Evolutionary conservation across 2,329 filamentous ascomycete species (phyloP).

Genomic region (Ambrosiella cleistominuta): DNA sequence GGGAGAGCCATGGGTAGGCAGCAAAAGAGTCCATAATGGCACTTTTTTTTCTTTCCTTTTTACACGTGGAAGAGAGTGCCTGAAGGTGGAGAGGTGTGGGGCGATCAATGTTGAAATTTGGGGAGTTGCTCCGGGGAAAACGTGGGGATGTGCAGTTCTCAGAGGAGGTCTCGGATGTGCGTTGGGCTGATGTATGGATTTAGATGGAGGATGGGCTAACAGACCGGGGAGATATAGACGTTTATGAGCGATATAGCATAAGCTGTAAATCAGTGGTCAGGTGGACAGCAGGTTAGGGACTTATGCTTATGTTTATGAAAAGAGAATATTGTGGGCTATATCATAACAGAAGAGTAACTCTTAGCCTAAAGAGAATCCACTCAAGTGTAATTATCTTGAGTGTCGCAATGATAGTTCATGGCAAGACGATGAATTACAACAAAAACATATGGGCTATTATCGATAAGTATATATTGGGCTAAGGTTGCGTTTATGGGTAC

Average conservation of each 20-base stretch:
- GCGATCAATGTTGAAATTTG: not conserved
- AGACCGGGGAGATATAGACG: not conserved
- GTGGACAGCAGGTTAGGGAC: not conserved
- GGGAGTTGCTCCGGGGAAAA: too few species aligned
- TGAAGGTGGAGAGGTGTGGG: too few species aligned
- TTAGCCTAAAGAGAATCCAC: too few species aligned
- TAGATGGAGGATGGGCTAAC: not conserved
- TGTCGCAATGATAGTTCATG: not conserved
- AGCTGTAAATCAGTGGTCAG: not conserved
- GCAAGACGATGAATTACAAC: not conserved
- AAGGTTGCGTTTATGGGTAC: too few species aligned
- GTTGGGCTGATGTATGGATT: not conserved
- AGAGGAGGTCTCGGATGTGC: too few species aligned
- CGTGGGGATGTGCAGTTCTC: too few species aligned
- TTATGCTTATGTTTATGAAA: not conserved
- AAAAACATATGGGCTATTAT: not conserved
- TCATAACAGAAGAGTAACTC: not conserved
- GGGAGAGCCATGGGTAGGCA: constrained; percentile 42
- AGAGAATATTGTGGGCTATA: not conserved
- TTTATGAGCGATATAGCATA: not conserved
- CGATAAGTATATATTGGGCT: not conserved
- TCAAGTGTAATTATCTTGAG: not conserved
- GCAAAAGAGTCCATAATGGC: constrained; percentile 24
- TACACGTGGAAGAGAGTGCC: too few species aligned
- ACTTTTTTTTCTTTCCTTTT: too few species aligned